Percentiles rank a stretch among this genome's conserved stretches.
These are phyloP conservation scores for Phoma herbarum DNA, from an alignment of 2,329 filamentous ascomycete genomes.

Conservation along the genomic window DNA sequence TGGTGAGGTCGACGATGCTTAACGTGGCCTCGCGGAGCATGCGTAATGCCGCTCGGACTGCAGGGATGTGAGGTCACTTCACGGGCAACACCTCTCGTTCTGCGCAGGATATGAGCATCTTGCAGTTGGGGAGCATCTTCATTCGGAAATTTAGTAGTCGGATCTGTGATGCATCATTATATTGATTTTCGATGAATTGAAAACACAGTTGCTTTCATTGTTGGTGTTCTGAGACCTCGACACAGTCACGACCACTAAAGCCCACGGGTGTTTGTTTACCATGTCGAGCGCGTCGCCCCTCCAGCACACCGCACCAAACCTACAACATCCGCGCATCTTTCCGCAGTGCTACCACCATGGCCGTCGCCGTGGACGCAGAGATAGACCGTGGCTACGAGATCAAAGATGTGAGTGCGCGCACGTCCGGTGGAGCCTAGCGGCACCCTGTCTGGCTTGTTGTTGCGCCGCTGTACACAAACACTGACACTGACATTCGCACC, in stretches of 20 bases:
- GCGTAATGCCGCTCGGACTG: conserved; percentile 39
- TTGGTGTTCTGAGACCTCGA: conserved; percentile 8
- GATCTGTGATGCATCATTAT: no score
- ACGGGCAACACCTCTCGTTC: not conserved
- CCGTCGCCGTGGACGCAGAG: conserved; percentile 37
- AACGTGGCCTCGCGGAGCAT: conserved; percentile 47
- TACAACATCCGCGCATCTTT: conserved; percentile 28
- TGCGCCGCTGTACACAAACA: conserved; percentile 17
- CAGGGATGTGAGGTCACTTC: conserved; percentile 27
- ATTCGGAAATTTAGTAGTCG: no score
- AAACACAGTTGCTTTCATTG: not conserved
- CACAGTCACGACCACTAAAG: not conserved
- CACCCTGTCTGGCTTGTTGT: conserved; percentile 6
- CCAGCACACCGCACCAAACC: conserved; percentile 24
- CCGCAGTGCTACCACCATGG: conserved; percentile 39
- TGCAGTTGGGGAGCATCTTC: no score
- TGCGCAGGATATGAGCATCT: not conserved
- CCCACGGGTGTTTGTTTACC: conserved; percentile 43
- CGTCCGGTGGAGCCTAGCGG: conserved; percentile 17
- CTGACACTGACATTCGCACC: conserved; percentile 26
- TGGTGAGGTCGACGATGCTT: conserved; percentile 27
- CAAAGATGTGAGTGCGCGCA: conserved; percentile 45
- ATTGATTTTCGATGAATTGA: not conserved
- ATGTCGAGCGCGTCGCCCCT: conserved; percentile 40
- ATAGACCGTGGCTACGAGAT: conserved; percentile 42